These are phyloP conservation scores for Margaritispora aquatica DNA, from an alignment of 495 filamentous ascomycete species.

Conservation along the genomic window DNA sequence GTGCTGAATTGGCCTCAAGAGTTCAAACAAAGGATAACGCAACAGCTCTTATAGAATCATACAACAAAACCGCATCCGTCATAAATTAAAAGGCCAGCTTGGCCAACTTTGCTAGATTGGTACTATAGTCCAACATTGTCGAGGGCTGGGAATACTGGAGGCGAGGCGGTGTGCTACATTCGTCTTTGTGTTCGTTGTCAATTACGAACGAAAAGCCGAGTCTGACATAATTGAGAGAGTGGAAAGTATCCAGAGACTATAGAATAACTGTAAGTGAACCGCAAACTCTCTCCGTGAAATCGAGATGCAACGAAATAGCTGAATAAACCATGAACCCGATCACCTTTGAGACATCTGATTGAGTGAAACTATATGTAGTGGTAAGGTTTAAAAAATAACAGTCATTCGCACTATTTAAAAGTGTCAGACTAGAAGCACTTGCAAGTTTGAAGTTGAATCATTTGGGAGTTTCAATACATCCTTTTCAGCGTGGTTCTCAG, in stretches of 20 bases:
- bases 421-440: too few species aligned
- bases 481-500: not conserved
- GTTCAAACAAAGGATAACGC: slow-evolving; percentile 58
- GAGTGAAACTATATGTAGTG: too few species aligned
- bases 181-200: slow-evolving; percentile 31
- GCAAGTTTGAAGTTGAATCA: too few species aligned
- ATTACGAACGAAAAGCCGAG: slow-evolving; percentile 42
- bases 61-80: slow-evolving; percentile 56
- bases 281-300: too few species aligned
- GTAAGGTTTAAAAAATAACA: too few species aligned
- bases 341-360: too few species aligned
- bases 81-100: slow-evolving; percentile 41
- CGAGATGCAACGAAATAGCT: too few species aligned
- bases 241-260: too few species aligned
- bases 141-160: slow-evolving; percentile 36
- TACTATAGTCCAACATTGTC: slow-evolving; percentile 42
- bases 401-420: too few species aligned
- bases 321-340: too few species aligned
- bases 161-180: slow-evolving; percentile 38
- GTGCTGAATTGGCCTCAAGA: slow-evolving; percentile 48
- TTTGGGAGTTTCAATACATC: not conserved
- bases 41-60: slow-evolving; percentile 61
- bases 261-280: too few species aligned
- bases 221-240: slow-evolving; percentile 3
- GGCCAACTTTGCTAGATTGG: slow-evolving; percentile 43